A percentile compares a stretch with the other conserved stretches of the same genome.
Evolutionary conservation across 2,329 filamentous ascomycete species (phyloP).

Genomic region (Tolypocladium pustulatum): DNA sequence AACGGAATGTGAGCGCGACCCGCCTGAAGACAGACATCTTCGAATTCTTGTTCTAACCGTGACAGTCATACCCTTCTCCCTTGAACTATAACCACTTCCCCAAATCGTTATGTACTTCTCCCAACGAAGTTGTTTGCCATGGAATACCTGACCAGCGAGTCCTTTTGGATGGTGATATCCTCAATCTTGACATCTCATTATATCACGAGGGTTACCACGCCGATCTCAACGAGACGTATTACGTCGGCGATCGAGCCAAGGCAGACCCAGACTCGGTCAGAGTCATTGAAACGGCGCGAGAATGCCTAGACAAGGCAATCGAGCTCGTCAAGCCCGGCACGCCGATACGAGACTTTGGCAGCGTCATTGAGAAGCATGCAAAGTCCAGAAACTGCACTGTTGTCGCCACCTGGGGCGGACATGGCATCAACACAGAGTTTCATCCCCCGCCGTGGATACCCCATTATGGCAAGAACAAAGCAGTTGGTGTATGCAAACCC

Average conservation of each 20-base stretch:
- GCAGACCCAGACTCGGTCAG: slow-evolving; percentile 79
- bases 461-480: slow-evolving; percentile 98
- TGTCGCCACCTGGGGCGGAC: slow-evolving; percentile 91
- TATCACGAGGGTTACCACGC: slow-evolving; percentile 94
- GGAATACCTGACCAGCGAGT: slow-evolving; percentile 88
- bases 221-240: slow-evolving; percentile 97
- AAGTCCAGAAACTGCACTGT: slow-evolving; percentile 79
- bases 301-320: slow-evolving; percentile 85
- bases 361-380: slow-evolving; percentile 90
- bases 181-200: slow-evolving; percentile 92
- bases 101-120: slow-evolving; percentile 93
- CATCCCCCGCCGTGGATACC: slow-evolving; percentile 90
- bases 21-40: neutral
- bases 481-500: slow-evolving; percentile 82
- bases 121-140: slow-evolving; percentile 97
- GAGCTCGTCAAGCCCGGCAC: slow-evolving; percentile 87
- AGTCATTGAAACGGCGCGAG: slow-evolving; percentile 80
- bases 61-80: slow-evolving; percentile 83
- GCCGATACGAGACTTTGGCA: slow-evolving; percentile 85
- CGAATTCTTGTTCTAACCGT: neutral
- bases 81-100: slow-evolving; percentile 95
- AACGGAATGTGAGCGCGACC: slow-evolving; percentile 64
- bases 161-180: slow-evolving; percentile 83
- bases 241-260: slow-evolving; percentile 80
- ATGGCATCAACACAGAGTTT: slow-evolving; percentile 90